Evolutionary conservation across 805 yeast genomes (phyloP), one percentile per base, ranked within the genome.

Genomic region (Barnettozyma salicaria): DNA sequence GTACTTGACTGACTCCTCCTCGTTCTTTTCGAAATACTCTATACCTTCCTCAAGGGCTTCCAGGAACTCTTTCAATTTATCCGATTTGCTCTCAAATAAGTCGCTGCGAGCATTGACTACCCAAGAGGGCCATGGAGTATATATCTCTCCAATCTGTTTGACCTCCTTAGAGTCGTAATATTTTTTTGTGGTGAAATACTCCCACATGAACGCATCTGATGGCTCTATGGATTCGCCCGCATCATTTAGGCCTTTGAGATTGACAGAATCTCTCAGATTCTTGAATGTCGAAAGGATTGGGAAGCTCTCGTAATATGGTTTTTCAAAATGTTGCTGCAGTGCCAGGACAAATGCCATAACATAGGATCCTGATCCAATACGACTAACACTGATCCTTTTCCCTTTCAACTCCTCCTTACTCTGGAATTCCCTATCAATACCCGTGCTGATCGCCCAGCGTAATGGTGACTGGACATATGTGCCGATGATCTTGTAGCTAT

Each of bases 91-190:
- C 6, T 55, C 58, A 24, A 67, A 47, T 5, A 70, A 47, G n/a
- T 61, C 64, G 12, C 62, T 52, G 36, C 69, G 59, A 5, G 76
- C 76, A 16, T 77, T 75, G 33, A 87, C 69, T 12, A 86, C 89
- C 96, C 96, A 88, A 2, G 95, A 83, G 9, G 96, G 90, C 97
- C 97, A 88, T 14, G 97, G 97, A 1, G 97, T 88, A 61, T 82
- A 84, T 40, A 88, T 87, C 47, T 83, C 85, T 12, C 95, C 97
- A 42, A 88, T 78, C 48, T 74, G 67, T 61, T 82, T 85, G 61
- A 89, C 79, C 50, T 87, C 96, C 16, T 75, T 72, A 38, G 63
- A 70, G 52, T 85, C 96, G 58, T 83, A 86, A 63, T 84, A 88
- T 56, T 75, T 76, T 55, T 88, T 88, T 23, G 89, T 77, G 1